Base-by-base conservation (phyloP, 371 early-diverging fungal genomes). In the Lichtheimia hyalospora region DNA sequence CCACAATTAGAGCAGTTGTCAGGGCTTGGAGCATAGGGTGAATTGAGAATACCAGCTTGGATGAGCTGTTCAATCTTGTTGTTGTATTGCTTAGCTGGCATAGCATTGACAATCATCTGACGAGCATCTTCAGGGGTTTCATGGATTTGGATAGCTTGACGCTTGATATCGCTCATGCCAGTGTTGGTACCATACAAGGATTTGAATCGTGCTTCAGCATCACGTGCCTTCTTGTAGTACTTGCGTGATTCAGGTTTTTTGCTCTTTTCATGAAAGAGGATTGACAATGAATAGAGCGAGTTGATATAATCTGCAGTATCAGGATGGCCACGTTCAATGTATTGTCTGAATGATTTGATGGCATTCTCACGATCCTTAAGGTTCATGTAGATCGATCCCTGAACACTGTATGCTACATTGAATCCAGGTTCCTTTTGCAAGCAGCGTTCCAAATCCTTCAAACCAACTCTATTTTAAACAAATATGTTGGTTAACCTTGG, bases 141-240 rank as follows among this genome's bases (percentile, higher is more conserved):
- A 64, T 81, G 79, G 15, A 68, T 67, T 46, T 63, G 55, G 41
- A 79, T 68, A 4, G 85, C 84, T n/a, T 76, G 68, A 18, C 78
- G 78, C 71, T 87, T 87, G 58, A 71, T 73, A n/a, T 87, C 84
- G 54, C 79, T 82, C 59, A 83, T 70, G 24, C 79, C 83, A 53
- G 83, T 78, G 44, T 67, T 67, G 16, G 75, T 76, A 21, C 88
- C 85, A 27, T 84, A 85, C 49, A 87, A 67, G 23, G 74, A 73
- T 59, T 77, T 76, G 72, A 85, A 87, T 50, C 79, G 74, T 18
- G 64, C 63, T 58, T 87, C 88, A 49, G 84, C 75, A 12, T 70
- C 66, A 70, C 82, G 80, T 20, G 81, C 88, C 61, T 69, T 73
- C 28, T 71, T 49, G 59, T 82, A 87, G 57, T 81, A 82, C 20